Conservation (phyloP, 306 rosid genomes). For the Prunus armeniaca region DNA sequence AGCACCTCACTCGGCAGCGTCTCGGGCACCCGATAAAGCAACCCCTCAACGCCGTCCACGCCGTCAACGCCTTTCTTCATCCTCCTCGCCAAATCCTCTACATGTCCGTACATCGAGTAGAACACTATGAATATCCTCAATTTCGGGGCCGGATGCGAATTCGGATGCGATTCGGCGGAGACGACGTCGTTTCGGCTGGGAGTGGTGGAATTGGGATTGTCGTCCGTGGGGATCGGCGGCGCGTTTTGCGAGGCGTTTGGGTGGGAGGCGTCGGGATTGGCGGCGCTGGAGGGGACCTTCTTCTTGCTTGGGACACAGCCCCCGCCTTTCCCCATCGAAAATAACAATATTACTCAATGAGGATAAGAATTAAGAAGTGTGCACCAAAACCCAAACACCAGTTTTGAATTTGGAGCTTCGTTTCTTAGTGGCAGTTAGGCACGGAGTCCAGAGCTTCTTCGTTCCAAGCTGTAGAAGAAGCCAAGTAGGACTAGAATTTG, state of each 20-base stretch:
- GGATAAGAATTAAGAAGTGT: background rate
- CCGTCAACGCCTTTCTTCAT: constrained; percentile 84
- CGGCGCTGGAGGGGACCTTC: constrained; percentile 36
- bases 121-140: constrained; percentile 73
- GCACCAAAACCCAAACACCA: background rate
- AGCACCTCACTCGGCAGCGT: constrained; percentile 62
- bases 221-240: constrained; percentile 42
- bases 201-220: background rate
- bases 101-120: constrained; percentile 97
- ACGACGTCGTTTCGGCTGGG: constrained; percentile 2
- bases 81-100: constrained; percentile 69
- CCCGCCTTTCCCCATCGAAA: constrained; percentile 83
- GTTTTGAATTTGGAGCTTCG: background rate
- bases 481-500: constrained; percentile 6
- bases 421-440: background rate
- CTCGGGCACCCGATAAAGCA: constrained; percentile 80
- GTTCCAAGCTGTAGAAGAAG: constrained; percentile 2
- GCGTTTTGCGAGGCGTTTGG: constrained; percentile 11
- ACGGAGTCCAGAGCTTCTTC: background rate
- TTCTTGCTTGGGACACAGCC: constrained; percentile 97
- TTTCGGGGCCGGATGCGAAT: constrained; percentile 20
- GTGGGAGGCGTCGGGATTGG: constrained; percentile 15
- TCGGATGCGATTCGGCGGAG: background rate
- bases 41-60: constrained; percentile 72
- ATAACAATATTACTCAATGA: background rate